Evolutionary conservation across 2,329 filamentous ascomycete species (phyloP), one percentile per base, ranked within the genome.

Genomic region (Stachybotrys elegans): DNA sequence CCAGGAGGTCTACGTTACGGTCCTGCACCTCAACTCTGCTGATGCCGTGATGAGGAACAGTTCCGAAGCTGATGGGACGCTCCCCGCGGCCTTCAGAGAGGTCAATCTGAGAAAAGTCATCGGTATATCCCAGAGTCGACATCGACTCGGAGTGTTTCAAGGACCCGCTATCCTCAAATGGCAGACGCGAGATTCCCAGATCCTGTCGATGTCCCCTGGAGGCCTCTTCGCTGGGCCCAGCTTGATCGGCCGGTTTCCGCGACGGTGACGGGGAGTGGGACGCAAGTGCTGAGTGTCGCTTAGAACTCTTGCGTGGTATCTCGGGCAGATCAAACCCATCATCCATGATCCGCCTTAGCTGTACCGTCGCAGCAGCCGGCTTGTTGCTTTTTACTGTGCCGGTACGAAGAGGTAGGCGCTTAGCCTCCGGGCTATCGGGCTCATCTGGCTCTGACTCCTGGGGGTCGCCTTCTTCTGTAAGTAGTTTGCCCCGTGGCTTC

Each of bases 271-370:
- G 60, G 22, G 54, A 52, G 43, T 50, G 58, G 20, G 65, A 55
- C n/a, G 60, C 62, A 22, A 54, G 57, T 32, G 61, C 67, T 3
- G 78, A 80, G 46, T 75, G 66, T 47, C 84, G 75, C 58, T 81
- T 82, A 1, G 86, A 90, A 58, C 84, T 89, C 65, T 84, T 88
- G 22, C 86, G 75, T 3, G 87, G 86, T 23, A 90, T 76, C 7
- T 75, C 70, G 0, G 81, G 81, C 4, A 73, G 54, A n/a, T 66
- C 57, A 44, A 65, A 40, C 50, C 70, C 52, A 41, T 62, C 54
- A 46, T 56, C 49, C 19, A 51, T 43, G n/a, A n/a, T n/a, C n/a
- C n/a, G n/a, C n/a, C n/a, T n/a, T n/a, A n/a, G n/a, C 12, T 51
- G 50, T 31, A 55, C 40, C 35, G 45, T 43, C 7, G 44, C 48